Evolutionary conservation across 2,329 filamentous ascomycete genomes (phyloP), one percentile per base, ranked within the genome.

Genomic region (Cladosporium sp.): DNA sequence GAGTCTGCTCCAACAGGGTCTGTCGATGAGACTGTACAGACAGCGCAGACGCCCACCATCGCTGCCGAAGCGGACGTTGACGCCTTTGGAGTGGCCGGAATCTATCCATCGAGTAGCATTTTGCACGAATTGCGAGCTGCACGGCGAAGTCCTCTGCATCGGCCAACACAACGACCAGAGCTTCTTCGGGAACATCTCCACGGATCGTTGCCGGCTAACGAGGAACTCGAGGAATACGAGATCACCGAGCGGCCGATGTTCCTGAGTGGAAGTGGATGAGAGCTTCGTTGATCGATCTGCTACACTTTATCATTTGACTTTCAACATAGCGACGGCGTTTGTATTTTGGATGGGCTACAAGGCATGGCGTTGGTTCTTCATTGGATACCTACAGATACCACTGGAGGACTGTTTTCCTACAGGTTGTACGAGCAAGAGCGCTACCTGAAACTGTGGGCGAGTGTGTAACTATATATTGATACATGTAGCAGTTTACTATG

Each of bases 321-420:
- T 58, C 36, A 37, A 58, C 60, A 66, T 63, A 65, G 64, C 64
- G 64, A 57, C 28, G 64, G 64, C 59, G 64, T 64, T 47, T 25
- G 19, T 9, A 47, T 39, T 39, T 30, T 30, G 9, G 12, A 14
- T 40, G 51, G 50, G 52, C 28, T 9, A 45, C 19, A 22, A 7
- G 52, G 47, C 30, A 30, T 19, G 54, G 54, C 54, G 54, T 56
- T 39, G 15, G 11, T 25, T 39, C 14, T 25, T 39, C 14, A 14
- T 45, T 20, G 37, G 22, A 55, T 45, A 55, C 22, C 19, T 22
- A 36, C 14, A 19, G 22, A 55, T 36, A 55, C 25, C 49, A 51
- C 19, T 15, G 25, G 43, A 7, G 25, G 22, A 47, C 22, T 12
- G 43, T 47, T 15, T 25, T 28, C 28, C 38, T 5, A 19, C 14